Conservation (phyloP, 1,139 yeast genomes). For the Spencermartinsiella ligniputridi region DNA sequence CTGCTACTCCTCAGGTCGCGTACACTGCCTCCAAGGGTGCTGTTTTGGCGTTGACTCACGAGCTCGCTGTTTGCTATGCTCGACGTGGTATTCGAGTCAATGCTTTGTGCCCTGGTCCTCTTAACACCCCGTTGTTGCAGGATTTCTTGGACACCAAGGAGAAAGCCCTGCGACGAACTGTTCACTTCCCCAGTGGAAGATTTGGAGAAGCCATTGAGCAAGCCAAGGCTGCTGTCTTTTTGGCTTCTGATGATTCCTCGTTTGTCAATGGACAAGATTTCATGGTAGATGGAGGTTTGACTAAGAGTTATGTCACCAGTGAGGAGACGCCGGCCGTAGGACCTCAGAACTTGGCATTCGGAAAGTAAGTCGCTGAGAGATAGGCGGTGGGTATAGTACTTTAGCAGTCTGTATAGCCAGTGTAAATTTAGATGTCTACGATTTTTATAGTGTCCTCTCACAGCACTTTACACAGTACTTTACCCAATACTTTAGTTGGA, state of each 20-base stretch:
- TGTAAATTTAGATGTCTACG: no score
- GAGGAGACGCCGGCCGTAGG: conserved; percentile 25
- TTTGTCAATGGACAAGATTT: conserved; percentile 82
- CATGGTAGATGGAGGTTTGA: conserved; percentile 76
- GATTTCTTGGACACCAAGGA: conserved; percentile 41
- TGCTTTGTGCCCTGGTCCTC: conserved; percentile 66
- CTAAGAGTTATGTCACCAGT: conserved; percentile 32
- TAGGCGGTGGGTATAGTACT: no score
- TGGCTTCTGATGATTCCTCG: conserved; percentile 74
- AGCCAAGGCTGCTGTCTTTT: conserved; percentile 75
- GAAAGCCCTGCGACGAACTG: conserved; percentile 40
- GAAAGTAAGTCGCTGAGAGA: conserved; percentile 25
- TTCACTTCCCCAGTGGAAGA: conserved; percentile 51
- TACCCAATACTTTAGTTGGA: no score
- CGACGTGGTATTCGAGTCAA: conserved; percentile 64
- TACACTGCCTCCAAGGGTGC: conserved; percentile 42
- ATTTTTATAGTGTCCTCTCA: no score
- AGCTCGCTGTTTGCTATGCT: conserved; percentile 65
- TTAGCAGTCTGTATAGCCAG: no score
- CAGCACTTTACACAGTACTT: no score
- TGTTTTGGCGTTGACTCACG: conserved; percentile 46
- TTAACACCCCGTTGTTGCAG: conserved; percentile 52
- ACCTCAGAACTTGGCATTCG: conserved; percentile 31
- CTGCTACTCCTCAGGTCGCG: conserved; percentile 36
- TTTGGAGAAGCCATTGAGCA: conserved; percentile 63